Conservation (phyloP, 139 green algal genomes). For the Gonium pectorale region DNA sequence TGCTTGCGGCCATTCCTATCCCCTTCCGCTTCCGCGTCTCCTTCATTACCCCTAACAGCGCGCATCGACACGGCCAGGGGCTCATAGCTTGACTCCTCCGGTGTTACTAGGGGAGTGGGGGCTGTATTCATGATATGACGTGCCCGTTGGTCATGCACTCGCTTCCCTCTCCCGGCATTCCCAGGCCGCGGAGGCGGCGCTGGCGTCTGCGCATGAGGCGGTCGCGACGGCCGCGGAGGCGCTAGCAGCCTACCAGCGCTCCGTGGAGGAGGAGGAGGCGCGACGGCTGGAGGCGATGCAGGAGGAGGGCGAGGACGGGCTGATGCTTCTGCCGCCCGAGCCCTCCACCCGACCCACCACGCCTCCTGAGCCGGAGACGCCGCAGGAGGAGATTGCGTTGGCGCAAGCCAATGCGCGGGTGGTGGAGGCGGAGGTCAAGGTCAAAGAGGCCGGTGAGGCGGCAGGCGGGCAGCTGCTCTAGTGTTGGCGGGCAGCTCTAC, state of each 20-base stretch:
- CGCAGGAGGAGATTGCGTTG: constrained; percentile 27
- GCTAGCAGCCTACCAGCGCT: background rate
- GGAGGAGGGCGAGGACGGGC: constrained; percentile 9
- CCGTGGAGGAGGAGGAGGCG: constrained; percentile 24
- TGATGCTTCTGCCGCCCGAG: too few species aligned
- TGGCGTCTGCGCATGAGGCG: background rate
- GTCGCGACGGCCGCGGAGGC: background rate
- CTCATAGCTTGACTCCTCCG: too few species aligned
- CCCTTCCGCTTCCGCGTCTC: too few species aligned
- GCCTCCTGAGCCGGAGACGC: background rate
- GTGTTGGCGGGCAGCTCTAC: too few species aligned
- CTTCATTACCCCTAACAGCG: too few species aligned
- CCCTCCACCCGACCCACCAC: too few species aligned
- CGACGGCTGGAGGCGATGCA: background rate
- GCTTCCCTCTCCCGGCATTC: background rate
- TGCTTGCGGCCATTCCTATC: too few species aligned
- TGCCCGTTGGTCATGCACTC: background rate
- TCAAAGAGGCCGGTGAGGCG: constrained; percentile 22
- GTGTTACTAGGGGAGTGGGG: background rate
- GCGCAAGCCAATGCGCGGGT: background rate
- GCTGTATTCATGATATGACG: background rate
- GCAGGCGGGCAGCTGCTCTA: too few species aligned
- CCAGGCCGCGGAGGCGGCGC: constrained; percentile 17
- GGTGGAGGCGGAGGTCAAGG: constrained; percentile 13
- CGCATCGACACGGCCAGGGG: too few species aligned